Conservation (phyloP, 192 early-diverging fungal species). For the Coemansia guatemalensis region DNA sequence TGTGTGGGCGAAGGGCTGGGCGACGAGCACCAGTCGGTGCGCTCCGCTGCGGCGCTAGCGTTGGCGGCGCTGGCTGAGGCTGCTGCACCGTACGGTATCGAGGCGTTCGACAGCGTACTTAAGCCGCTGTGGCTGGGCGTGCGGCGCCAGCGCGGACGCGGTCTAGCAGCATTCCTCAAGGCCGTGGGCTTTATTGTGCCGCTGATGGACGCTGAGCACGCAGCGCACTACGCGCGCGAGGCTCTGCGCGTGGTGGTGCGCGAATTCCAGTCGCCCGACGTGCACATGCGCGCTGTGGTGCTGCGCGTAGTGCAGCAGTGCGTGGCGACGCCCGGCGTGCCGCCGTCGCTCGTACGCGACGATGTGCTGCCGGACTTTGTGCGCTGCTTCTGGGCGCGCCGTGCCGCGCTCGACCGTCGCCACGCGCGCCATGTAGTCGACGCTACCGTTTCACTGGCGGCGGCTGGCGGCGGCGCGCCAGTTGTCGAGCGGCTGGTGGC, state of each 20-base stretch:
- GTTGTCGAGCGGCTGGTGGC: constrained; percentile 85
- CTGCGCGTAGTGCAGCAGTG: constrained; percentile 98
- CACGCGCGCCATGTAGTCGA: constrained; percentile 93
- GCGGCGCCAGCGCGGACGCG: constrained; percentile 93
- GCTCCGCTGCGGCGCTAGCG: constrained; percentile 92
- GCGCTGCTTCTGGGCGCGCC: constrained; percentile 95
- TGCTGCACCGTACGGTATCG: constrained; percentile 97
- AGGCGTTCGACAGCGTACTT: constrained; percentile 90
- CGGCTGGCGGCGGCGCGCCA: constrained; percentile 89
- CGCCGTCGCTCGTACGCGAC: constrained; percentile 77
- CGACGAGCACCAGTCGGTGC: constrained; percentile 96
- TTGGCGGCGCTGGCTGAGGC: constrained; percentile 96
- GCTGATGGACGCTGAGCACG: constrained; percentile 94
- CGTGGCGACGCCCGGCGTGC: constrained; percentile 89
- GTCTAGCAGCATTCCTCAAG: constrained; percentile 95
- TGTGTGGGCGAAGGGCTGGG: constrained; percentile 87
- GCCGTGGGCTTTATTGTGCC: constrained; percentile 99
- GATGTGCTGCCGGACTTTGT: constrained; percentile 96
- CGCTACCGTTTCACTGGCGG: constrained; percentile 93
- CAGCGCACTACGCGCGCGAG: constrained; percentile 91
- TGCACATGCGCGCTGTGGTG: constrained; percentile 99
- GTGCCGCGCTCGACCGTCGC: constrained; percentile 94
- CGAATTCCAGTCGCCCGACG: constrained; percentile 97
- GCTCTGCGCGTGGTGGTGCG: constrained; percentile 90
- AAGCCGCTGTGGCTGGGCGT: constrained; percentile 92